These are phyloP conservation scores for Globisporangium nodosum DNA, from an alignment of 352 stramenopile species.

Conservation along the genomic window DNA sequence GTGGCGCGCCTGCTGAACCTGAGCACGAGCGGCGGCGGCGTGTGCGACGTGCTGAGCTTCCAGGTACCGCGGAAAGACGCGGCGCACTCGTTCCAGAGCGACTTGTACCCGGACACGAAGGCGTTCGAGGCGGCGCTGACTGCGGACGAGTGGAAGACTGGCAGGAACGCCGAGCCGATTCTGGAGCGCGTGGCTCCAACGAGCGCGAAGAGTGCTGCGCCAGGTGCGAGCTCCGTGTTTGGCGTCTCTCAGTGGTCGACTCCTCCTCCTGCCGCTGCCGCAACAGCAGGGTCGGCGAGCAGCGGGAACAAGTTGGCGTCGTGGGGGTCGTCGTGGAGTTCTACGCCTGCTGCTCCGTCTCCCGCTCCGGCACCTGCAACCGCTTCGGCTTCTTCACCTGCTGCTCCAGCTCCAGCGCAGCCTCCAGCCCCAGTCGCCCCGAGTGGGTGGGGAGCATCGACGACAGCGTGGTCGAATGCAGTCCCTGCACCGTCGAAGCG, in stretches of 20 bases:
- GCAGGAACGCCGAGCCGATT: constrained; percentile 36
- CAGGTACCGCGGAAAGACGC: constrained; percentile 60
- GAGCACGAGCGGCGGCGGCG: constrained; percentile 29
- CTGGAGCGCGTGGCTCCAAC: constrained; percentile 30
- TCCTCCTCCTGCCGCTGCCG: background rate
- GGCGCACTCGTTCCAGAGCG: constrained; percentile 54
- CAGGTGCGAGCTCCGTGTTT: constrained; percentile 25
- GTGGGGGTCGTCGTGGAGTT: constrained; percentile 11
- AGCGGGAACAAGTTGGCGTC: constrained; percentile 1
- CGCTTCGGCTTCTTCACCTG: constrained; percentile 5
- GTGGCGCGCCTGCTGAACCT: constrained; percentile 62
- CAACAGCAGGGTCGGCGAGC: background rate
- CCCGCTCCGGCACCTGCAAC: background rate
- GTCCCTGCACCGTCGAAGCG: constrained; percentile 2
- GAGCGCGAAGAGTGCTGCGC: constrained; percentile 9
- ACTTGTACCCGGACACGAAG: constrained; percentile 68
- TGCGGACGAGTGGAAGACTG: constrained; percentile 33
- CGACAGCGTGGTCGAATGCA: constrained; percentile 22
- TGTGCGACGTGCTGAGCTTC: constrained; percentile 64
- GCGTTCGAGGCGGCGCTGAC: constrained; percentile 32
- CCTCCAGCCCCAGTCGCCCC: constrained; percentile 1
- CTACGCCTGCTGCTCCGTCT: background rate
- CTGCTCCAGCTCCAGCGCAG: constrained; percentile 3
- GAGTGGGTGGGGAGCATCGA: constrained; percentile 14
- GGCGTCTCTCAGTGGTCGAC: constrained; percentile 7